These are phyloP conservation scores for Protomyces macrosporus DNA, from an alignment of 1,139 yeast species.

Conservation along the genomic window DNA sequence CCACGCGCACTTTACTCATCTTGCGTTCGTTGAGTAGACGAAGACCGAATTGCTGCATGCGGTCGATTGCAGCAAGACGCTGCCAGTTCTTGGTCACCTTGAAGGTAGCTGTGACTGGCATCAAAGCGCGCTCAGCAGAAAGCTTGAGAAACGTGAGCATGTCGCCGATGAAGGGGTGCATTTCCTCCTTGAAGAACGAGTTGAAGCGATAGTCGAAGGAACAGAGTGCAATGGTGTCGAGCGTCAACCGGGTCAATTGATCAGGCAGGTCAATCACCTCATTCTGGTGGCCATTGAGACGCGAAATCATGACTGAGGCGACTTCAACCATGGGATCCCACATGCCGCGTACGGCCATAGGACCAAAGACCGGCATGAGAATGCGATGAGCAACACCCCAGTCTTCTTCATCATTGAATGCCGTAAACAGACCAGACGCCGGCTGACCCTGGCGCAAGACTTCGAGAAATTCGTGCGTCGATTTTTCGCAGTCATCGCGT, in stretches of 20 bases:
- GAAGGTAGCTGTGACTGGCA: slow-evolving; percentile 14
- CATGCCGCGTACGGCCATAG: slow-evolving; percentile 22
- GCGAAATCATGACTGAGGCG: slow-evolving; percentile 16
- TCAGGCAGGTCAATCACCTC: slow-evolving; percentile 19
- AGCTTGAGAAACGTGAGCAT: slow-evolving; percentile 21
- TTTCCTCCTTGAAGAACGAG: slow-evolving; percentile 26
- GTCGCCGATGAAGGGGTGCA: slow-evolving; percentile 27
- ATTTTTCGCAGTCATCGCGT: slow-evolving; percentile 4
- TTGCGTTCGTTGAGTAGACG: slow-evolving; percentile 17
- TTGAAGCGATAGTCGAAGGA: slow-evolving; percentile 26
- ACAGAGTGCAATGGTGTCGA: slow-evolving; percentile 26
- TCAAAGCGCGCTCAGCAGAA: slow-evolving; percentile 15
- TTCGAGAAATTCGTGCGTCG: slow-evolving; percentile 10
- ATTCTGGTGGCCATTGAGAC: slow-evolving; percentile 18
- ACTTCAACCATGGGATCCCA: slow-evolving; percentile 25
- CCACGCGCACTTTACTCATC: slow-evolving; percentile 1
- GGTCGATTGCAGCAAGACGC: slow-evolving; percentile 19
- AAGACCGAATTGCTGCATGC: slow-evolving; percentile 23
- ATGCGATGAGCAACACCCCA: slow-evolving; percentile 27
- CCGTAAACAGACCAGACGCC: slow-evolving; percentile 14
- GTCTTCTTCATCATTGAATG: slow-evolving; percentile 19
- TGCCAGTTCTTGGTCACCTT: slow-evolving; percentile 17
- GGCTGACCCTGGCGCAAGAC: slow-evolving; percentile 6
- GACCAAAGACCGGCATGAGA: slow-evolving; percentile 27
- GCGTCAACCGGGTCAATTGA: slow-evolving; percentile 25